Evolutionary conservation across 257 asterid species (phyloP), one percentile per base, ranked within the genome.

Genomic region (Solanum sejunctum): DNA sequence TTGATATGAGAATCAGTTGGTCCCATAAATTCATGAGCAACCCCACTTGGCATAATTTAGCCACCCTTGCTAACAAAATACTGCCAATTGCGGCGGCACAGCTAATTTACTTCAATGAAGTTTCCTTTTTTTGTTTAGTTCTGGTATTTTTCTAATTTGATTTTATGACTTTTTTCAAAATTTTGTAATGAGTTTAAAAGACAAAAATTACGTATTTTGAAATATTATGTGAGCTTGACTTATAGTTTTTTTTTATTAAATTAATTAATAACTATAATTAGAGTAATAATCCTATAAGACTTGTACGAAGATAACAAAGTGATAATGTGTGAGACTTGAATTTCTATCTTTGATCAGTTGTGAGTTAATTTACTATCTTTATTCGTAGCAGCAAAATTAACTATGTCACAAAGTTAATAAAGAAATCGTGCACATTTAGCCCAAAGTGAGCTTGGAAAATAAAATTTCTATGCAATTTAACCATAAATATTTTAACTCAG

Each of bases 351-450:
- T 10, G 13, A 61, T 5, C 11, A 20, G 3, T 5, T 7, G 0
- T 61, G 28, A 21, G 36, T 8, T 0, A 0, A 1, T 61, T 61
- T 61, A 5, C 8, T 21, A 21, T 5, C 69, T 26, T 12, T 26
- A 12, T 6, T 1, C 7, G 1, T 63, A 64, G 11, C 8, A 17
- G 12, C 3, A 61, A 21, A 5, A 61, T 11, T 61, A 61, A 10
- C 13, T 0, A 5, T 0, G 4, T 66, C n/a, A 6, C 17, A 12
- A 1, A 0, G 0, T 36, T 36, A 16, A 67, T 36, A 67, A 28
- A 23, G 12, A 56, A 10, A 23, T 11, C 1, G 5, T 18, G 13
- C 28, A 2, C 15, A 8, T 60, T 60, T 60, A 5, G 0, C 16
- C 16, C 8, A 4, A 60, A 60, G 16, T 3, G 8, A 21, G 17